Base-by-base conservation (phyloP, 2,329 filamentous ascomycete species). In the Penicillium sp. region DNA sequence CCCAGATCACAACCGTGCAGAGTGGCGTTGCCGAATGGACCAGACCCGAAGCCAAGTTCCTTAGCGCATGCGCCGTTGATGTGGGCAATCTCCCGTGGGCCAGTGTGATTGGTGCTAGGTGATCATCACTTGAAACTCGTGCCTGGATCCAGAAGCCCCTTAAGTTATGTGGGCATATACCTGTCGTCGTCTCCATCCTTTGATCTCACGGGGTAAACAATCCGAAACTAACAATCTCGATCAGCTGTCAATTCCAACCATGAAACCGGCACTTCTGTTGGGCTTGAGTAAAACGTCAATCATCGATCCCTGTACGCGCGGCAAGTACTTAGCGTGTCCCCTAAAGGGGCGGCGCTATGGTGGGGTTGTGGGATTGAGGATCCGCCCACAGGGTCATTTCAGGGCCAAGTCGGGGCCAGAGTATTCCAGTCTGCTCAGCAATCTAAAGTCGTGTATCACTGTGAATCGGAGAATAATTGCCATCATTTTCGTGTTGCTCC, bases 31-130 rank as follows among this genome's bases (percentile, higher is more conserved):
- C 12, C 46, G 31, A 49, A 49, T 37, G 51, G 40, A 50, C 56
- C 55, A 41, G 56, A 56, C 49, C 42, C 50, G 33, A 56, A 62
- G 62, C 60, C 64, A 64, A 62, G 61, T 60, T 61, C 58, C 35
- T 62, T 64, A 64, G 65, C 47, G 58, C 54, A 42, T 20, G 22
- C 54, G 43, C 44, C 40, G 42, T 56, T 58, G 47, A 23, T 18
- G 48, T 57, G 57, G 53, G 20, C 41, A 44, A 25, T 37, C 33
- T 37, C n/a, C 22, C 15, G 20, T 25, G 12, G 14, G 14, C 8
- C 6, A 41, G 6, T n/a, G 18, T 56, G 53, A 65, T 65, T 64
- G 61, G 62, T 26, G 33, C 15, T 23, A 4, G 6, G 31, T 11
- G 46, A 37, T 18, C 31, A 37, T 27, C 46, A 37, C 31, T 49